Evolutionary conservation across 352 stramenopile species (phyloP), one percentile per base, ranked within the genome.

Genomic region (Pythium angustatum): DNA sequence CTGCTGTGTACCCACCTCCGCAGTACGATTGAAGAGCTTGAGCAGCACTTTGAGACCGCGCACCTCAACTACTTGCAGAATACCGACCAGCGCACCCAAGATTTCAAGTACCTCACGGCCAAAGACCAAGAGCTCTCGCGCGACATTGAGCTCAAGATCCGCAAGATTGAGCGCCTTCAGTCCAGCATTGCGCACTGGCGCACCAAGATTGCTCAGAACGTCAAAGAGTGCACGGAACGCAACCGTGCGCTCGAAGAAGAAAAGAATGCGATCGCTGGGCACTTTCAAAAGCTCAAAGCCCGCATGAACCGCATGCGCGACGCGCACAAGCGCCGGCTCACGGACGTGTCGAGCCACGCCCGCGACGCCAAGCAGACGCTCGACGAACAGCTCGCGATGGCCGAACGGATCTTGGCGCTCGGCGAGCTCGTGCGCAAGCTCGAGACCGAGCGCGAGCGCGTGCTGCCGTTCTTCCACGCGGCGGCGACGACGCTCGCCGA

Each of bases 61-160:
- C 91, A 98, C 59, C 69, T 98, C 17, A 94, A 91, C 63, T 98
- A 96, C 69, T 58, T 97, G 17, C 83, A 98, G 67, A 97, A 96
- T 66, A 99, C 93, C 38, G 91, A 98, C 74, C 86, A 97, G 44
- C 87, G 88, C 44, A 97, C 91, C 24, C 87, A 96, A 54, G 89
- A 98, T 51, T 98, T 98, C 71, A 97, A 98, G 81, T 94, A 97
- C 70, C 72, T 98, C 34, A 97, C 93, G 5, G 78, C 84, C 0
- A 97, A 96, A 66, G 93, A 98, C 75, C 84, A 91, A 45, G 87
- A 98, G 68, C 75, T 98, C 3, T 96, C 82, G 28, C 88, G 93
- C 26, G 90, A 98, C 52, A 97, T 98, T 49, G 87, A 97, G 75
- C 76, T 93, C 66, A 98, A 98, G 76, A 97, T 97, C 55, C 80